A percentile compares a stretch with the other conserved stretches of the same genome.
These are phyloP conservation scores for Bisporella sp. DNA, from an alignment of 2,329 filamentous ascomycete species.

Conservation along the genomic window DNA sequence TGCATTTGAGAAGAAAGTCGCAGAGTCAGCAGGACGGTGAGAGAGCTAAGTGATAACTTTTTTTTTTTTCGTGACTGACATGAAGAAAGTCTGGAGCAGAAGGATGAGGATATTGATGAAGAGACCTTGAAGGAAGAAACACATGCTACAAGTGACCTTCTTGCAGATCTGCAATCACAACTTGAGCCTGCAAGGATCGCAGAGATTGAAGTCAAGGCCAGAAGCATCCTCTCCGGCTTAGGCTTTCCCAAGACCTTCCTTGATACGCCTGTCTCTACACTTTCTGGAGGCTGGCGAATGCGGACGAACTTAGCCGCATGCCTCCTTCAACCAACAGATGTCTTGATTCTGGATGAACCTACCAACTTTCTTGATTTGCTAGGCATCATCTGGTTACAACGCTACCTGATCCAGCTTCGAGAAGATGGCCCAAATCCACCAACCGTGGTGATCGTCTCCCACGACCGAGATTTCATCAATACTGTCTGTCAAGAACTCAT, in stretches of 20 bases:
- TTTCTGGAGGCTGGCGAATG: conserved; percentile 77
- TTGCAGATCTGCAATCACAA: conserved; percentile 61
- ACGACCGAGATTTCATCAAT: conserved; percentile 76
- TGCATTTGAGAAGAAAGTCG: conserved; percentile 59
- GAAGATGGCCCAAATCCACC: conserved; percentile 44
- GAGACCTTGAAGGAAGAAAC: conserved; percentile 56
- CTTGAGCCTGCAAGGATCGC: conserved; percentile 59
- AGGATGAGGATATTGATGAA: conserved; percentile 48
- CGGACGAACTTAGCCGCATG: conserved; percentile 57
- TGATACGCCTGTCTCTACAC: conserved; percentile 49
- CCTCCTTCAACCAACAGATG: conserved; percentile 66
- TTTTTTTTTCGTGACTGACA: not conserved
- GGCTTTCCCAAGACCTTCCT: conserved; percentile 62
- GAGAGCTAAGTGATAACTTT: not conserved
- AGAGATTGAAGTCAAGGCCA: conserved; percentile 59
- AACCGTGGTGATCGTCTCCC: conserved; percentile 73
- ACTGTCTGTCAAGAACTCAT: conserved; percentile 70
- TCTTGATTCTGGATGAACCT: conserved; percentile 77
- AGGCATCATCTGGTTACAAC: conserved; percentile 79
- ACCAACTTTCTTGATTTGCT: conserved; percentile 82
- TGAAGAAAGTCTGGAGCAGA: conserved; percentile 36
- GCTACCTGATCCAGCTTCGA: conserved; percentile 54
- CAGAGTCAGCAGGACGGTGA: conserved; percentile 37
- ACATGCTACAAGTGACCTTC: conserved; percentile 60
- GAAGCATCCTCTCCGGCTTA: conserved; percentile 44